Percentiles rank a stretch among this genome's conserved stretches.
Conservation (phyloP, 2,329 filamentous ascomycete species). For the Sporothrix humicola region DNA sequence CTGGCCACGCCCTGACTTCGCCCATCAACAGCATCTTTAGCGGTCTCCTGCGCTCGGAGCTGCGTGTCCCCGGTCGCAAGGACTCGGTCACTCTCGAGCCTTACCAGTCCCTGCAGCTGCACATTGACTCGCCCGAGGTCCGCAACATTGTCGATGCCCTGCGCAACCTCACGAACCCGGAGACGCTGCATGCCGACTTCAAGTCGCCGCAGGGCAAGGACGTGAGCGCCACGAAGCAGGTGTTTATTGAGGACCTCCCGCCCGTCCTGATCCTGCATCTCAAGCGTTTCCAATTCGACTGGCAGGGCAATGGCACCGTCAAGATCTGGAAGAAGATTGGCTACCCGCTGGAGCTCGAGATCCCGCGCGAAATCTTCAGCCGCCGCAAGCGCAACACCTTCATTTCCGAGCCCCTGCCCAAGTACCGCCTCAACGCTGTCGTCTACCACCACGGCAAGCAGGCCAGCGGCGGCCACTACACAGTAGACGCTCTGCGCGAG, state of each 20-base stretch:
- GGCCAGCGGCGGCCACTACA: slow-evolving; percentile 94
- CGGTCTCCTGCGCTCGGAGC: slow-evolving; percentile 85
- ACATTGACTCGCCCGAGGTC: slow-evolving; percentile 86
- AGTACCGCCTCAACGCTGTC: slow-evolving; percentile 84
- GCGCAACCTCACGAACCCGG: slow-evolving; percentile 79
- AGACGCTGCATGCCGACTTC: slow-evolving; percentile 85
- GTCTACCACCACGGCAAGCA: slow-evolving; percentile 99
- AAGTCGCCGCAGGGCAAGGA: slow-evolving; percentile 77
- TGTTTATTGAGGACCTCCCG: slow-evolving; percentile 89
- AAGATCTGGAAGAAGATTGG: slow-evolving; percentile 99
- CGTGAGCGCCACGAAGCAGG: slow-evolving; percentile 85
- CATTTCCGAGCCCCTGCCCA: slow-evolving; percentile 71
- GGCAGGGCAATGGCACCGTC: slow-evolving; percentile 77
- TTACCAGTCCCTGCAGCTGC: slow-evolving; percentile 91
- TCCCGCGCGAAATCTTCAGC: slow-evolving; percentile 87
- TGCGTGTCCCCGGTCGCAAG: slow-evolving; percentile 84
- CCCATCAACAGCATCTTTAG: slow-evolving; percentile 95
- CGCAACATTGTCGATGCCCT: slow-evolving; percentile 92
- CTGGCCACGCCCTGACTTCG: slow-evolving; percentile 73
- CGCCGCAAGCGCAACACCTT: slow-evolving; percentile 72
- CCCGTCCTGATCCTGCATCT: slow-evolving; percentile 92
- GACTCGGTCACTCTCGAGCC: slow-evolving; percentile 91
- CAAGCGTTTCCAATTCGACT: slow-evolving; percentile 97
- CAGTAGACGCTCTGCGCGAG: slow-evolving; percentile 92
- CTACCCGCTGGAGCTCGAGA: slow-evolving; percentile 92